Evolutionary conservation across 2,329 filamentous ascomycete genomes (phyloP), one percentile per base, ranked within the genome.

Genomic region (Pestalotiopsis sp.): DNA sequence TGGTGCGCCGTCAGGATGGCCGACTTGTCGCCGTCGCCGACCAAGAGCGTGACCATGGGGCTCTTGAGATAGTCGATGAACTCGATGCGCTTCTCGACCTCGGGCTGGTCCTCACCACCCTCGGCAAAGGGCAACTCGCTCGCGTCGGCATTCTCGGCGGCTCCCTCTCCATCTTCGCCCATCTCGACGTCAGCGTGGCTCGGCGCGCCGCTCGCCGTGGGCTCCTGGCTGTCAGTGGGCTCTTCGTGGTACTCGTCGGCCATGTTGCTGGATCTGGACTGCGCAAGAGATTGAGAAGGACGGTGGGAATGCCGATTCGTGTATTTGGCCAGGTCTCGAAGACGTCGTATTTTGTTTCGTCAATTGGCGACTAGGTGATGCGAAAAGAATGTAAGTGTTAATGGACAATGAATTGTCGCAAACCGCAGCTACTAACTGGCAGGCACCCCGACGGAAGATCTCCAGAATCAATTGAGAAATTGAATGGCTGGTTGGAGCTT

Each of bases 1-100:
- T 97, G 92, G 79, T 98, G 95, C 6, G 93, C 93, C 27, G 89
- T 91, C 69, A 98, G 86, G 39, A 90, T 84, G 11, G 88, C 90
- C 74, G 88, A 85, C 1, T 82, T 79, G 4, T 89, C 88, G 68
- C 85, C 90, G 62, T 81, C 80, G 13, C 92, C 91, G 23, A 94
- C 84, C n/a, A 90, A 76, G 36, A 94, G 80, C 17, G 89, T 89
- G 39, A 94, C 88, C 12, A 93, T 84, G 0, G 92, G 91, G 71
- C 91, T 93, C 71, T 84, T 86, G 25, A 94, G 84, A 74, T 91
- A 92, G 75, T 83, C 85, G 64, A 86, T 79, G 73, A 89, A 91
- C 45, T 80, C 82, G 5, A 77, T 72, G 72, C 83, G 82, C 66
- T 81, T 77, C 17, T 75, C 75, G 2, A 76, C 73, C 14, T 79